A percentile compares a stretch with the other conserved stretches of the same genome.
Evolutionary conservation across 441 rosid genomes (phyloP).

Genomic region (Rhodomyrtus psidioides): DNA sequence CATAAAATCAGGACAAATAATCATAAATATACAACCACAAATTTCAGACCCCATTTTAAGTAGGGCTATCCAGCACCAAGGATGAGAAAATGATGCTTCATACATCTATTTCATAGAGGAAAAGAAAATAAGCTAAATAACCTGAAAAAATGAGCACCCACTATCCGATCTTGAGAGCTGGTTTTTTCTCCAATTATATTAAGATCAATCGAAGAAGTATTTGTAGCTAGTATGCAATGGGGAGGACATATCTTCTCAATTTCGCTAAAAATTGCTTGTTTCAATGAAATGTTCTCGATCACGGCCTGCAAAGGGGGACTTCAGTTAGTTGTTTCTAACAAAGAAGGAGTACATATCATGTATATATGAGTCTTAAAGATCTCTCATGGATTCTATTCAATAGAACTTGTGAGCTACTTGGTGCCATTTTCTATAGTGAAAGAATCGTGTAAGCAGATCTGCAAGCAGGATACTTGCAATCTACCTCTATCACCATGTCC

Average conservation of each 20-base stretch:
- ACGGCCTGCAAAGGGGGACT: slow-evolving; percentile 67
- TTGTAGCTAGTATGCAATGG: slow-evolving; percentile 85
- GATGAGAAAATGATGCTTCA: not conserved
- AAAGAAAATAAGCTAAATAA: slow-evolving; percentile 3
- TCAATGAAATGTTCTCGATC: slow-evolving; percentile 68
- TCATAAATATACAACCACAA: not conserved
- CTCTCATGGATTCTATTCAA: not conserved
- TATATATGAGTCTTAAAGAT: not conserved
- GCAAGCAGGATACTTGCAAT: not conserved
- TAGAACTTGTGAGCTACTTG: not conserved
- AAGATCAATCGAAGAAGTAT: slow-evolving; percentile 87
- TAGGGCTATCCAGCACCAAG: not conserved
- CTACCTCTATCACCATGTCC: slow-evolving; percentile 92
- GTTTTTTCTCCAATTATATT: slow-evolving; percentile 70
- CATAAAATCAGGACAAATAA: not conserved
- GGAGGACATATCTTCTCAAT: slow-evolving; percentile 74
- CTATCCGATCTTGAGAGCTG: slow-evolving; percentile 63
- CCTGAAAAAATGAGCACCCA: slow-evolving; percentile 99
- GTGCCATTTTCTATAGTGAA: not conserved
- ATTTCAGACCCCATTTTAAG: not conserved
- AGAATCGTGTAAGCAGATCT: not conserved
- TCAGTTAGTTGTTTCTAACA: not conserved
- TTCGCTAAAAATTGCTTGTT: slow-evolving; percentile 82
- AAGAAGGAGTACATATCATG: not conserved
- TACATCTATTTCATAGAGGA: not conserved